Percentiles rank a stretch among this genome's conserved stretches.
Evolutionary conservation across 2,329 filamentous ascomycete genomes (phyloP).

Genomic region (Ophiostoma ips): DNA sequence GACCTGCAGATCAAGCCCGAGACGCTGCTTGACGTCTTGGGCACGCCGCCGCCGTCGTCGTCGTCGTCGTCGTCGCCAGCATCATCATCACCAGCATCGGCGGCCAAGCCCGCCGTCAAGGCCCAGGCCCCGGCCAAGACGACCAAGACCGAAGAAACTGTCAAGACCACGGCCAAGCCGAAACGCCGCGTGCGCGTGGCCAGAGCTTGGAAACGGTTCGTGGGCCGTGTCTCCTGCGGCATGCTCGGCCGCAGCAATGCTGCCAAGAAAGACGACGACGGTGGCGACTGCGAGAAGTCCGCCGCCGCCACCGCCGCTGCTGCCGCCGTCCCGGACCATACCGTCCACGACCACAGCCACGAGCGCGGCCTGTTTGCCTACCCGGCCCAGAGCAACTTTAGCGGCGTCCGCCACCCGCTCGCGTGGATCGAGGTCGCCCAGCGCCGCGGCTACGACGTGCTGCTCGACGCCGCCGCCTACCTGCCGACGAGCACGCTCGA

Average conservation of each 20-base stretch:
- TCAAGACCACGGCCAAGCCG: not conserved
- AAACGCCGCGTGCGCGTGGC: not conserved
- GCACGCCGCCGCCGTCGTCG: too few species aligned
- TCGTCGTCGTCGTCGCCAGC: too few species aligned
- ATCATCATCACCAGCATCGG: not conserved
- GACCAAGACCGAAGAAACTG: not conserved
- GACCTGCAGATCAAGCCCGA: conserved; percentile 19
- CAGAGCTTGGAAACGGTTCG: not conserved
- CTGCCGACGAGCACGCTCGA: conserved; percentile 24
- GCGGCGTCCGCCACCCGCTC: conserved; percentile 28
- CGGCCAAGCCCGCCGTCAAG: not conserved
- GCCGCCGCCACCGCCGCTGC: not conserved
- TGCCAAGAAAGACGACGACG: not conserved
- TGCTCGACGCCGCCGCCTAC: conserved; percentile 27
- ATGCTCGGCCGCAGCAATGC: not conserved
- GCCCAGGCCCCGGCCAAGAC: too few species aligned
- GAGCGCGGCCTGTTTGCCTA: conserved; percentile 27
- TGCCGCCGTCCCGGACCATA: not conserved
- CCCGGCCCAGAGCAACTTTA: conserved; percentile 33
- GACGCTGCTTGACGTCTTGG: conserved; percentile 17
- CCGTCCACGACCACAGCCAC: conserved; percentile 8
- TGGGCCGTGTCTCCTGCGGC: conserved; percentile 1
- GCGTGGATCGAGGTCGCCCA: conserved; percentile 24
- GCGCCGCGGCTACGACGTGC: conserved; percentile 24
- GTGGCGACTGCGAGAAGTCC: not conserved